Percentiles rank a stretch among this genome's conserved stretches.
Conservation (phyloP, 352 stramenopile species). For the Globisporangium abappressorium region DNA sequence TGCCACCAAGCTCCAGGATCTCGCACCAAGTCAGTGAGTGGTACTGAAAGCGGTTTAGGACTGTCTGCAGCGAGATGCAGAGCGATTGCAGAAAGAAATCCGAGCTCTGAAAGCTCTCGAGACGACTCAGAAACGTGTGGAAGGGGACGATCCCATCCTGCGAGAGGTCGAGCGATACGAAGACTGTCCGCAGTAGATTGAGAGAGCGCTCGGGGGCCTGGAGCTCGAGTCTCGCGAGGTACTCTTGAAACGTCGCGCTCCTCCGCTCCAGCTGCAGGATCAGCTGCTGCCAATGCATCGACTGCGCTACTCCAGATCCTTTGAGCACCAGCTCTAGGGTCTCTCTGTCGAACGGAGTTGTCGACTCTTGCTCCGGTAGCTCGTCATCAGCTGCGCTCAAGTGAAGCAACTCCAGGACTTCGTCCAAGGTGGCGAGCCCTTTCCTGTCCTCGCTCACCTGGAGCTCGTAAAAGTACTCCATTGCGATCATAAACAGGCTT, state of each 20-base stretch:
- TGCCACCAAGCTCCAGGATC: slow-evolving; percentile 24
- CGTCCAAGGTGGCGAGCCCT: slow-evolving; percentile 9
- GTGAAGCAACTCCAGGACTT: slow-evolving; percentile 4
- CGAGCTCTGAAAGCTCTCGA: slow-evolving; percentile 20
- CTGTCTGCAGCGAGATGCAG: slow-evolving; percentile 23
- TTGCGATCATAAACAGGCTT: slow-evolving; percentile 4
- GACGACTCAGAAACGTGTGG: slow-evolving; percentile 29
- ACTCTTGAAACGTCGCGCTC: slow-evolving; percentile 33
- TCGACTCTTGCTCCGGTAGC: neutral
- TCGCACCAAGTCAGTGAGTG: slow-evolving; percentile 32
- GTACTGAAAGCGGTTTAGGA: slow-evolving; percentile 12
- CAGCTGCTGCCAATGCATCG: slow-evolving; percentile 64
- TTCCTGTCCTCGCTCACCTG: slow-evolving; percentile 11
- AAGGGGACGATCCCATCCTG: slow-evolving; percentile 44
- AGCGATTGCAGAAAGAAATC: slow-evolving; percentile 27
- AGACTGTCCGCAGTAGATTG: slow-evolving; percentile 26
- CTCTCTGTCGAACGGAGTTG: slow-evolving; percentile 7
- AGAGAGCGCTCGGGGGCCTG: slow-evolving; percentile 23
- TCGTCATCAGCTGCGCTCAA: neutral
- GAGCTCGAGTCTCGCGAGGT: slow-evolving; percentile 29
- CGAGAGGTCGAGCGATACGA: slow-evolving; percentile 38
- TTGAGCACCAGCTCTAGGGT: slow-evolving; percentile 17
- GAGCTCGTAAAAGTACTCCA: slow-evolving; percentile 25
- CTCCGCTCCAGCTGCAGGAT: slow-evolving; percentile 39
- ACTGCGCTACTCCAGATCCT: slow-evolving; percentile 17